Evolutionary conservation across 108 stramenopile genomes (phyloP), one percentile per base, ranked within the genome.

Genomic region (Chaetoceros muelleri): DNA sequence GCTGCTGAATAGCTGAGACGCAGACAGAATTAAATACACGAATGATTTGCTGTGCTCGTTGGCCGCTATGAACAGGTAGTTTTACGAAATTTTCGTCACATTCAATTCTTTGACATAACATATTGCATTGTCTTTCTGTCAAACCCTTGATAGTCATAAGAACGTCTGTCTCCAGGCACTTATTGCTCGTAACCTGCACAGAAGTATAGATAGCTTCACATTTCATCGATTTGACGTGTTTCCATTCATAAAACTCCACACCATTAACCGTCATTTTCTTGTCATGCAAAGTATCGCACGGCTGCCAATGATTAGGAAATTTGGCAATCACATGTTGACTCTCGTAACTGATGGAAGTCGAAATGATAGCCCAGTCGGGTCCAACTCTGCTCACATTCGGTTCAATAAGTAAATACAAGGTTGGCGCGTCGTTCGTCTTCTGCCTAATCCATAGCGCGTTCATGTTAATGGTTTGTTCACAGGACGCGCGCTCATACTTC

Each of bases 371-470:
- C 0, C 56, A 22, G 40, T 87, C 85, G 7, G 75, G 71, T 2
- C 73, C 78, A 49, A 62, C 66, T 8, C 85, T 60, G 2, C 55
- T 47, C 0, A 80, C 78, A 53, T 79, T 62, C 10, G 85, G 85
- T 27, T 70, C 59, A 24, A 86, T 53, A 3, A 80, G 30, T 0
- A 86, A 30, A 40, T 80, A 86, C 34, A 82, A 29, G 20, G 74
- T 51, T 0, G 72, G 76, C 19, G 51, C 18, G 25, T 34, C n/a
- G 2, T 45, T 52, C 0, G 19, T 52, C 28, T 57, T 65, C 44
- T 62, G 49, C 46, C 70, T 53, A 27, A 65, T 46, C 85, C 85
- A 86, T 26, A 82, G 65, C 23, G 79, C 79, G n/a, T 61, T 64
- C 23, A 78, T 78, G 23, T 73, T 76, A 1, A 74, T 30, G 1